Base-by-base conservation (phyloP, 2,329 filamentous ascomycete genomes). In the Aquanectria penicillioides region DNA sequence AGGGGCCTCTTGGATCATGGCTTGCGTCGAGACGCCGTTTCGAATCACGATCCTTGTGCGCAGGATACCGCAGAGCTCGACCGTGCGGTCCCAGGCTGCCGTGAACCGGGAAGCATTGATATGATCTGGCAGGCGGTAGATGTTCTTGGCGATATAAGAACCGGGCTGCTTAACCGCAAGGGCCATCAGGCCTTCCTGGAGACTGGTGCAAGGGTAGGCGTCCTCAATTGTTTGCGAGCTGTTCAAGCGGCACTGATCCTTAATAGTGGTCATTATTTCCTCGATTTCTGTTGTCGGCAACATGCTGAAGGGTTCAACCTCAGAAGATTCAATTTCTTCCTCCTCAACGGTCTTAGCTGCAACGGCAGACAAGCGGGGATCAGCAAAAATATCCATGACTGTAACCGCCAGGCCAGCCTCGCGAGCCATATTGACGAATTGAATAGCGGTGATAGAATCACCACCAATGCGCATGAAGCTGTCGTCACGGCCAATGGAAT, bases 391-490 rank as follows among this genome's bases (percentile, higher is more conserved):
- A n/a, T n/a, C n/a, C n/a, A n/a, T n/a, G n/a, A n/a, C n/a, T n/a
- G n/a, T n/a, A n/a, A n/a, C n/a, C n/a, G n/a, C n/a, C n/a, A n/a
- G n/a, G n/a, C n/a, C n/a, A 25, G 75, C 69, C 23, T 73, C 69
- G 23, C 79, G 70, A 3, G 78, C 77, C 17, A 75, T 73, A 13
- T 78, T 75, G 5, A 82, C 81, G 4, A 84, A 64, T 57, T 77
- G 80, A 77, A 84, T 85, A 2, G 81, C 80, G 0, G 74, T 62
- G 2, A 83, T 75, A 0, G 81, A 83, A 63, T 83, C 79, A 20
- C 81, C 81, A 8, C 81, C 81, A 0, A 82, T 73, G 0, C 73
- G 73, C 71, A 84, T 81, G 67, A 84, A 83, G 68, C 77, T 81
- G 59, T 82, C 77, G 4, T 80, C 75, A 3, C 73, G 61, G 3